These are phyloP conservation scores for Cryphonectria nitschkei DNA, from an alignment of 2,329 filamentous ascomycete species.

Conservation along the genomic window DNA sequence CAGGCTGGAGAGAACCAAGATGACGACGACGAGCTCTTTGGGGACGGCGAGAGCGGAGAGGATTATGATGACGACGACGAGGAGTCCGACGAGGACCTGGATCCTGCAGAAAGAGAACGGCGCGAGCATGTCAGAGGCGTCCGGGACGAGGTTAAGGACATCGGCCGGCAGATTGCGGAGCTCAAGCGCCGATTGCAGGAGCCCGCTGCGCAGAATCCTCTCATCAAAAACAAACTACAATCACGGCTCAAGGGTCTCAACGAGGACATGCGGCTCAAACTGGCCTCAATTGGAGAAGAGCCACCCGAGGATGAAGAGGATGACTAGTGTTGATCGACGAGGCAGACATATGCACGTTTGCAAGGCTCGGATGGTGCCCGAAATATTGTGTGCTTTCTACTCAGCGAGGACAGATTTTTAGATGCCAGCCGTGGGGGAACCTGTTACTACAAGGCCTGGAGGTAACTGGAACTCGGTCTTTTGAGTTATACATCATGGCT, in stretches of 20 bases:
- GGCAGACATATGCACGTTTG: background rate
- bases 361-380: background rate
- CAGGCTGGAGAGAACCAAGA: constrained; percentile 51
- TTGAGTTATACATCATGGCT: background rate
- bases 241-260: constrained; percentile 51
- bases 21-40: constrained; percentile 46
- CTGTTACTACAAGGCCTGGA: background rate
- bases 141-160: constrained; percentile 57
- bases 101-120: constrained; percentile 56
- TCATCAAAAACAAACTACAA: constrained; percentile 55
- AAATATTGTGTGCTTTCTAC: background rate
- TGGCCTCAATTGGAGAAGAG: constrained; percentile 41
- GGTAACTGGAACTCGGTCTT: background rate
- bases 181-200: constrained; percentile 51
- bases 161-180: constrained; percentile 54
- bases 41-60: constrained; percentile 46
- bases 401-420: background rate
- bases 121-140: constrained; percentile 57
- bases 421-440: background rate
- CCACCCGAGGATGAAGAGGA: constrained; percentile 37
- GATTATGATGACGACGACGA: constrained; percentile 55
- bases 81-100: constrained; percentile 57
- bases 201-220: constrained; percentile 49
- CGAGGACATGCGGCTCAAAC: constrained; percentile 45
- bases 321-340: background rate